A percentile compares a stretch with the other conserved stretches of the same genome.
These are phyloP conservation scores for Periconia sp. DNA, from an alignment of 2,329 filamentous ascomycete genomes.

Conservation along the genomic window DNA sequence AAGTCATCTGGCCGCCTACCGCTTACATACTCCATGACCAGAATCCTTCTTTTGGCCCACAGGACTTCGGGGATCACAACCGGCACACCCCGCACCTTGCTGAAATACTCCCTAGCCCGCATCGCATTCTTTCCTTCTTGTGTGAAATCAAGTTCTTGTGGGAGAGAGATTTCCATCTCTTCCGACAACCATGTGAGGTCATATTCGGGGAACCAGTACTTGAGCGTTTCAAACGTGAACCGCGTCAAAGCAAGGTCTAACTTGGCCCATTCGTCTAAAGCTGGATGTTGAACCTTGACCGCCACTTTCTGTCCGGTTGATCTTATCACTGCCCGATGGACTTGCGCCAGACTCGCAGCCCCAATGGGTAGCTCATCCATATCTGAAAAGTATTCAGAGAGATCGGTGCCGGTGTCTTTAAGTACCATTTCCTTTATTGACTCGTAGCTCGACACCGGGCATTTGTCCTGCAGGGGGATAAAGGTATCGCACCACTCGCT, in stretches of 20 bases:
- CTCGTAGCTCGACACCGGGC: constrained; percentile 85
- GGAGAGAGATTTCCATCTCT: constrained; percentile 89
- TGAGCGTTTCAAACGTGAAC: constrained; percentile 87
- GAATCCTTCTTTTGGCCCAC: constrained; percentile 83
- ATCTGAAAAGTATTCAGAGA: constrained; percentile 82
- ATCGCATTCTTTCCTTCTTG: constrained; percentile 83
- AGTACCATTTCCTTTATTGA: constrained; percentile 87
- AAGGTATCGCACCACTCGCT: constrained; percentile 94
- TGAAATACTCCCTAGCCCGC: constrained; percentile 79
- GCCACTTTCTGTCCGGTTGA: constrained; percentile 84
- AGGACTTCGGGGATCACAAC: constrained; percentile 86
- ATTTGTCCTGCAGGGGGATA: constrained; percentile 92
- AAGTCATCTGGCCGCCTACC: constrained; percentile 88
- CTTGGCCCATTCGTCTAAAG: constrained; percentile 83
- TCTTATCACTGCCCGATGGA: constrained; percentile 83
- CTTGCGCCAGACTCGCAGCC: constrained; percentile 90
- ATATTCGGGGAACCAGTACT: constrained; percentile 94
- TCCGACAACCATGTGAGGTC: constrained; percentile 93
- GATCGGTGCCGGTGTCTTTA: constrained; percentile 74
- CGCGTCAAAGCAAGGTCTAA: constrained; percentile 83
- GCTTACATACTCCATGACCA: constrained; percentile 93
- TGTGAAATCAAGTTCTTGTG: constrained; percentile 87
- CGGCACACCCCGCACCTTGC: constrained; percentile 70
- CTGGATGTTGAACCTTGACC: constrained; percentile 95
- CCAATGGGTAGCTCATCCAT: constrained; percentile 83